Base-by-base conservation (phyloP, 768 basidiomycete genomes). In the Ramaria rubella region DNA sequence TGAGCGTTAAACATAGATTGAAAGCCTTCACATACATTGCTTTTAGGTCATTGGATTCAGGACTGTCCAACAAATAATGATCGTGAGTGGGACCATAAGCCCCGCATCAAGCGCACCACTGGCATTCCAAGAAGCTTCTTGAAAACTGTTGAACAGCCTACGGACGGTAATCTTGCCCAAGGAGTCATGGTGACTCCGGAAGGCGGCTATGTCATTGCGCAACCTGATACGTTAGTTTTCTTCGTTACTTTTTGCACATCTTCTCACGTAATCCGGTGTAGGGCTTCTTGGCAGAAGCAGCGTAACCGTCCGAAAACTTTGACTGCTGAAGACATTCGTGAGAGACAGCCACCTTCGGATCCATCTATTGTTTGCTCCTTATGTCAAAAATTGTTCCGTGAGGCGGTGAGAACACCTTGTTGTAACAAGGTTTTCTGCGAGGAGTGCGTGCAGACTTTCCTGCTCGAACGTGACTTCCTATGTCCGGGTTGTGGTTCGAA, bases 121-220 rank as follows among this genome's bases (percentile, higher is more conserved):
- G 96, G 96, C 71, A 99, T 99, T 59, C 96, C 96, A 4, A 82
- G 94, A 62, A 94, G 91, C 68, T 98, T 99, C 83, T 75, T 99
- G 54, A 96, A 96, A 69, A 87, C 93, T 0, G 94, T 98, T 26
- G 94, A 96, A 55, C 89, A 89, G 58, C 93, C 92, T 11, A 81
- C 79, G 52, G 78, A 73, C 55, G 85, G 80, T 21, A 83, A 84
- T 57, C 72, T 87, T 26, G 81, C 83, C 5, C 86, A 87, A 63
- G 94, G 95, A 19, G 85, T 98, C 49, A 99, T 99, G 96, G 88
- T 99, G 58, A 98, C 95, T 2, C 94, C 95, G 0, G 96, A 99
- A 68, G 96, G 96, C 59, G 92, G 93, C 34, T 98, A 95, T 71
- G 96, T 99, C 19, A 88, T 95, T 38, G 95, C 95, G 1, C 88